Percentiles rank a stretch among this genome's conserved stretches.
Conservation (phyloP, 2,329 filamentous ascomycete species). For the Fusarium goolgardi region DNA sequence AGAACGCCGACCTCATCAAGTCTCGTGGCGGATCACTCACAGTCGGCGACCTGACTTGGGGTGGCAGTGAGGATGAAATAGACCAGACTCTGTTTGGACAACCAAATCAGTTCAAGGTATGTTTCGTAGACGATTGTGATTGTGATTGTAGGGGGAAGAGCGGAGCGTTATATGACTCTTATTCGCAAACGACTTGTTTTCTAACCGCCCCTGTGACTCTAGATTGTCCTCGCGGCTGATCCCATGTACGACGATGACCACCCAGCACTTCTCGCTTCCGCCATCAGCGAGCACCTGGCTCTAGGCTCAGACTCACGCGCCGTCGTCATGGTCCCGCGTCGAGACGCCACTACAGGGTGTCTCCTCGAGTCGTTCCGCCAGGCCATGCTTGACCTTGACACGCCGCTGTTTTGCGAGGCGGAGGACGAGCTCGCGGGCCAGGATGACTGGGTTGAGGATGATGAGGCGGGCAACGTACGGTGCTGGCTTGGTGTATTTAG, state of each 20-base stretch:
- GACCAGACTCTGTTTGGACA: conserved; percentile 59
- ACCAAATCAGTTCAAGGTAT: conserved; percentile 64
- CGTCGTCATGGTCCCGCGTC: conserved; percentile 82
- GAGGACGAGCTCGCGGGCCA: conserved; percentile 73
- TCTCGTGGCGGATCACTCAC: conserved; percentile 66
- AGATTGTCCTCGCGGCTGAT: conserved; percentile 86
- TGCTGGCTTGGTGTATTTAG: conserved; percentile 78
- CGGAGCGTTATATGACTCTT: conserved; percentile 16
- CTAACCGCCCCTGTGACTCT: conserved; percentile 30
- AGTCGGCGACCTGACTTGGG: conserved; percentile 81
- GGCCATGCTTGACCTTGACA: conserved; percentile 66
- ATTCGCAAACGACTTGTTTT: conserved; percentile 22
- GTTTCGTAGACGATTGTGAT: conserved; percentile 26
- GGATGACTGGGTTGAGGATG: conserved; percentile 77
- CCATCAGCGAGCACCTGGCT: conserved; percentile 75
- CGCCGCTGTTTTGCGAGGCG: conserved; percentile 62
- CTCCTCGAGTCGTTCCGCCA: conserved; percentile 73
- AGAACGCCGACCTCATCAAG: conserved; percentile 70
- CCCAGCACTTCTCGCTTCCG: conserved; percentile 76
- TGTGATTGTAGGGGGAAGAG: conserved; percentile 15
- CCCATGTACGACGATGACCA: conserved; percentile 88
- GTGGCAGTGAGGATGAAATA: conserved; percentile 59
- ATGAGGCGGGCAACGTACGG: conserved; percentile 62
- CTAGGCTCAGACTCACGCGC: conserved; percentile 68
- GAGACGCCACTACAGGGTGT: conserved; percentile 72